Evolutionary conservation across 2,329 filamentous ascomycete genomes (phyloP).

Genomic region (Ophiostoma piceae): DNA sequence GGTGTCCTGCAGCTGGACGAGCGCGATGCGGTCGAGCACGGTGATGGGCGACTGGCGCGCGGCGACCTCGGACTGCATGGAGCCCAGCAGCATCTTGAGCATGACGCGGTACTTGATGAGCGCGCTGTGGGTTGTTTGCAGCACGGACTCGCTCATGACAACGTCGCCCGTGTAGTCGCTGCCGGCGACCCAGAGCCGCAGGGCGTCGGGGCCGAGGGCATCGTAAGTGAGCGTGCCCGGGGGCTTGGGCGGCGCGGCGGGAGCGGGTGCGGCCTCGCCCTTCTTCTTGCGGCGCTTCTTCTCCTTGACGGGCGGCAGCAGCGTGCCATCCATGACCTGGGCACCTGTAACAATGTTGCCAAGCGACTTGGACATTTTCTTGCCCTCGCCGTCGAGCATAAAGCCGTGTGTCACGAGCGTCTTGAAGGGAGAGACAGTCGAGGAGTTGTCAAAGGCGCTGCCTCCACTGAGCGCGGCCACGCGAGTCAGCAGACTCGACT

Average conservation of each 20-base stretch:
- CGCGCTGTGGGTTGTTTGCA: conserved; percentile 69
- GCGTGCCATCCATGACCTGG: conserved; percentile 77
- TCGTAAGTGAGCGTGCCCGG: conserved; percentile 47
- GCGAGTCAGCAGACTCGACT: conserved; percentile 86
- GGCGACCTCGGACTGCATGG: conserved; percentile 49
- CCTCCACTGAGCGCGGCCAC: conserved; percentile 54
- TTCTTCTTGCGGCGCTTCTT: conserved; percentile 43
- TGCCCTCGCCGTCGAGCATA: conserved; percentile 79
- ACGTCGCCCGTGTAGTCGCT: conserved; percentile 90
- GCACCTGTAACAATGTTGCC: conserved; percentile 79
- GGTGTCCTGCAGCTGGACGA: conserved; percentile 65
- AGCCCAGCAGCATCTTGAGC: conserved; percentile 84
- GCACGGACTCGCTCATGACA: conserved; percentile 68
- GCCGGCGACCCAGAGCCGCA: conserved; percentile 86
- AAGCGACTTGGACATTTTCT: conserved; percentile 97
- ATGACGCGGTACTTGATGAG: conserved; percentile 85
- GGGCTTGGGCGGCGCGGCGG: not conserved
- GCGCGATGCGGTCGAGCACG: conserved; percentile 65
- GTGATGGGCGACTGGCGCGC: conserved; percentile 49
- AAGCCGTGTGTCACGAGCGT: conserved; percentile 94
- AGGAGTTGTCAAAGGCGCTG: not conserved
- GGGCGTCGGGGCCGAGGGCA: conserved; percentile 74
- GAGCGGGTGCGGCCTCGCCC: conserved; percentile 30
- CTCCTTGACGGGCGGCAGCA: conserved; percentile 64
- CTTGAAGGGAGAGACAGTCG: conserved; percentile 63